Base-by-base conservation (phyloP, 139 green algal species). In the Diplosphaera chodatii region DNA sequence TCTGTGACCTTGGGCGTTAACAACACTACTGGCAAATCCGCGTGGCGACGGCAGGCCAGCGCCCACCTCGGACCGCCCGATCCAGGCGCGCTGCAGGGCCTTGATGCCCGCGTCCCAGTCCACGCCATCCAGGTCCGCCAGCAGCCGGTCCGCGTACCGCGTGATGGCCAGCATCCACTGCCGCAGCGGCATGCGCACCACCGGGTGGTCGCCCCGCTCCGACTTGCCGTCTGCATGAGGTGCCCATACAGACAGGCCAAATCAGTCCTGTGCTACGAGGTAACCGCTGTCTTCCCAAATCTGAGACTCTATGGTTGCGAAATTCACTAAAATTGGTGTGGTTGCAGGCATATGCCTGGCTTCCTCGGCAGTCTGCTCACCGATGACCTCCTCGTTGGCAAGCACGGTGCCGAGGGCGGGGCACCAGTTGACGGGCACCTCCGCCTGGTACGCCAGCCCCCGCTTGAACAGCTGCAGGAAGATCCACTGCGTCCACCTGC, bases 1-100 rank as follows among this genome's bases (percentile, higher is more conserved):
- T n/a, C n/a, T n/a, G n/a, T n/a, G n/a, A n/a, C n/a, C n/a, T n/a
- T n/a, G n/a, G n/a, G n/a, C n/a, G n/a, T n/a, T n/a, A n/a, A n/a
- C n/a, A n/a, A n/a, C n/a, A n/a, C n/a, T n/a, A n/a, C n/a, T n/a
- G n/a, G n/a, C n/a, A n/a, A n/a, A n/a, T n/a, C n/a, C n/a, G n/a
- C n/a, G n/a, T n/a, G n/a, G n/a, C n/a, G n/a, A n/a, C n/a, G n/a
- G n/a, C n/a, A n/a, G n/a, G n/a, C n/a, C n/a, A n/a, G n/a, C n/a
- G n/a, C n/a, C n/a, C 22, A 92, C 92, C 85, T 98, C 92, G 18
- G 77, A 91, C 15, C 88, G 81, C 0, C 95, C 95, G 40, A 99
- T 99, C 95, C 95, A 99, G 86, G 98, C 98, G 37, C 93, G 84
- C 85, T 99, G 95, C 94, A 98, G 98, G 71, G 97, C 93, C 84